Evolutionary conservation across 306 rosid genomes (phyloP).

Genomic region (Cucurbita maxima): DNA sequence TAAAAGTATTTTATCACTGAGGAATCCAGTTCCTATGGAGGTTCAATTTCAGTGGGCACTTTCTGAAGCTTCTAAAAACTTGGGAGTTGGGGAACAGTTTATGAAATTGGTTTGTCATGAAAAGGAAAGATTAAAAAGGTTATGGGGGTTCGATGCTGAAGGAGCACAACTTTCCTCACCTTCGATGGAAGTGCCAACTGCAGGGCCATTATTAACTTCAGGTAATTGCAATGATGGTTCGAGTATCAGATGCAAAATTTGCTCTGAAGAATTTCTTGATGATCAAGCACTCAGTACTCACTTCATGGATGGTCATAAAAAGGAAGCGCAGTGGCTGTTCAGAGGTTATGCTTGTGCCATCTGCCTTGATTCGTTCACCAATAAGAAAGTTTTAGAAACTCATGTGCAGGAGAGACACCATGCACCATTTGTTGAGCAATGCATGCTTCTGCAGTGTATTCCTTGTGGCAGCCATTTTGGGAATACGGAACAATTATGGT

Average conservation of each 20-base stretch:
- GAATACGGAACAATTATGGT: constrained; percentile 68
- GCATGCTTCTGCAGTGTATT: constrained; percentile 96
- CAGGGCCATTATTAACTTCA: constrained; percentile 28
- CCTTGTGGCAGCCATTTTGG: constrained; percentile 95
- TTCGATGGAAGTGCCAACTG: constrained; percentile 39
- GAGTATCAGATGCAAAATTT: constrained; percentile 63
- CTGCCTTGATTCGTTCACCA: constrained; percentile 91
- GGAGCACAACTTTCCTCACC: constrained; percentile 19
- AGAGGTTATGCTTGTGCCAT: constrained; percentile 95
- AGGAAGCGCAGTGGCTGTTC: constrained; percentile 97
- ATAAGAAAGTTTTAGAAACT: constrained; percentile 68
- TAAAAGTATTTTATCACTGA: constrained; percentile 76
- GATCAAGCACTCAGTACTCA: constrained; percentile 72
- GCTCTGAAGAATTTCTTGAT: constrained; percentile 51
- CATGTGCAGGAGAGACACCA: constrained; percentile 98
- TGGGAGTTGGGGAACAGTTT: constrained; percentile 48
- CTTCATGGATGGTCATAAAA: constrained; percentile 91
- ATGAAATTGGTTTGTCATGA: constrained; percentile 58
- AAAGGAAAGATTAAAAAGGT: constrained; percentile 49
- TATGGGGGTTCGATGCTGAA: constrained; percentile 70
- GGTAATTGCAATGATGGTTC: constrained; percentile 31
- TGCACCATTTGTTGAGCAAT: constrained; percentile 83
- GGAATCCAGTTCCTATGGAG: constrained; percentile 89
- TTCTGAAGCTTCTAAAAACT: constrained; percentile 72
- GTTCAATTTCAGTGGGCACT: constrained; percentile 97